Evolutionary conservation across 2,329 filamentous ascomycete genomes (phyloP), one percentile per base, ranked within the genome.

Genomic region (Zymoseptoria tritici): DNA sequence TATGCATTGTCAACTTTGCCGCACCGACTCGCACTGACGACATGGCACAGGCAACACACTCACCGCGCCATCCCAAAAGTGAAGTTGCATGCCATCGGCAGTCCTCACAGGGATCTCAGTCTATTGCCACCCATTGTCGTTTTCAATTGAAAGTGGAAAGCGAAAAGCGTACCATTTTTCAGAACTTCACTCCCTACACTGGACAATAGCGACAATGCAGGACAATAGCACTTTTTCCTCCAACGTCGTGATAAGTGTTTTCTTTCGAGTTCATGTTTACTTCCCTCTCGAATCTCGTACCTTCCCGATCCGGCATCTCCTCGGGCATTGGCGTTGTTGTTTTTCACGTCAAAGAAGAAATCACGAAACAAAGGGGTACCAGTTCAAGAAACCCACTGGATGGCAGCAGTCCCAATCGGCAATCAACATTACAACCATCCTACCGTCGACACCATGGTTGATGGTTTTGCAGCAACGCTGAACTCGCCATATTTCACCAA

Each of bases 41-140:
- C 55, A 52, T 22, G 21, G 7, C 53, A 42, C 42, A 56, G 62
- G 62, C 6, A 64, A 64, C 46, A 64, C 62, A 16, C 57, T 64
- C 42, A 53, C 60, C n/a, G 57, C 31, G 19, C 59, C 59, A 9
- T 55, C 59, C 21, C 52, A 53, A 19, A 60, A 60, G 20, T 55
- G 55, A 50, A 31, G 36, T 16, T 36, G 31, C 50, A 49, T 6
- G 13, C 16, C 36, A 46, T 13, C 36, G 36, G 16, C 13, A 46
- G 36, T 46, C 13, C 16, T 6, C 36, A 16, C 36, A 46, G 13
- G 11, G 7, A 16, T 4, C 6, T 5, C 36, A 46, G 13, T 16
- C 36, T 16, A 46, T 11, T 46, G 13, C 36, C n/a, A 16, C 36
- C 36, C 3, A 16, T 46, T 46, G 5, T 46, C 26, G 26, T 29